Evolutionary conservation across 164 flowering plant genomes (phyloP).

Genomic region (Kingdonia uniflora): DNA sequence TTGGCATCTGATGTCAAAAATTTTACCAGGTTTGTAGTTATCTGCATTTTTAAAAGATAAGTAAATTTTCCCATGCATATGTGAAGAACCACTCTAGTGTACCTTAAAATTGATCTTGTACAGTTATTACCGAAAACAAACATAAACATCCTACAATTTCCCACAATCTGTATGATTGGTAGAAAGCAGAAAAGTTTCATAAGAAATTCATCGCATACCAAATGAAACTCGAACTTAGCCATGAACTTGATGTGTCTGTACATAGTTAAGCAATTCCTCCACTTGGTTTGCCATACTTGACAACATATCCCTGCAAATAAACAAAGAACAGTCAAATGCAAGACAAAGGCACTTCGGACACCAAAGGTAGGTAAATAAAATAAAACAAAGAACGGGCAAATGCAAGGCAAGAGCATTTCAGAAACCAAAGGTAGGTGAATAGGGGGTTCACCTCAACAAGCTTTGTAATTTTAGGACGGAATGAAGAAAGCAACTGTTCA

Average conservation of each 20-base stretch:
- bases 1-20: background rate
- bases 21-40: no score
- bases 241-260: constrained; percentile 6
- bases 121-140: background rate
- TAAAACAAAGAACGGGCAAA: constrained; percentile 9
- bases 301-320: constrained; percentile 72
- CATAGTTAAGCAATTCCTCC: constrained; percentile 9
- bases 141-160: constrained; percentile 6
- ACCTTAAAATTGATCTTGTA: background rate
- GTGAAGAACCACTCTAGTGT: constrained; percentile 1
- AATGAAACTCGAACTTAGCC: constrained; percentile 4
- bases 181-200: constrained; percentile 4
- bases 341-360: no score
- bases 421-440: background rate
- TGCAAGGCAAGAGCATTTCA: background rate
- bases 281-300: constrained; percentile 52
- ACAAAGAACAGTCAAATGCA: background rate
- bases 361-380: no score
- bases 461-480: constrained; percentile 59
- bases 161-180: background rate
- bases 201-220: constrained; percentile 9
- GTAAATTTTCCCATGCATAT: background rate
- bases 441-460: constrained; percentile 62
- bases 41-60: no score
- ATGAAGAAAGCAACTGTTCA: constrained; percentile 53